phyloP scores from a whole-genome alignment of 176 grass and related monocot genomes.

The Oryza officinalis region DNA sequence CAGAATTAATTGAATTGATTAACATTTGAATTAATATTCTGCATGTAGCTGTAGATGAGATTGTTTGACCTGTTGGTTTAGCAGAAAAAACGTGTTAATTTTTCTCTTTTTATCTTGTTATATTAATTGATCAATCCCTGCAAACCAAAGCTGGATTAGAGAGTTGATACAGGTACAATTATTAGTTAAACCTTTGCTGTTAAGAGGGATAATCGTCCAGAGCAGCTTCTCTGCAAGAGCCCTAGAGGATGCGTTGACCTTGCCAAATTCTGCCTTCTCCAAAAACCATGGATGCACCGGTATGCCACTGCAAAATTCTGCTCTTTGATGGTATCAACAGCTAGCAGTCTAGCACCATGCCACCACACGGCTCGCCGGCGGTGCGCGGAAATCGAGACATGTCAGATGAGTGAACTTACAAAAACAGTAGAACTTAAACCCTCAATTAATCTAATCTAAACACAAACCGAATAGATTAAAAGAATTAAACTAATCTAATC shows the following conservation, averaged over 20 bases:
- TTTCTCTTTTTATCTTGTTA: not conserved
- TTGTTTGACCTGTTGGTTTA: constrained; percentile 20
- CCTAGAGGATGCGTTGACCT: not conserved
- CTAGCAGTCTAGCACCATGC: not conserved
- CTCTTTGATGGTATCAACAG: not conserved
- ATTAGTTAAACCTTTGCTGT: not conserved
- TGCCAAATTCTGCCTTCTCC: not conserved
- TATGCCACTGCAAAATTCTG: not conserved
- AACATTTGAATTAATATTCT: not conserved
- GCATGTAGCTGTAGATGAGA: not conserved
- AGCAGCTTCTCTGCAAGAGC: not conserved
- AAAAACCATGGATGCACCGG: constrained; percentile 8
- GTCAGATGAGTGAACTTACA: too few relatives aligned
- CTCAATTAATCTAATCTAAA: too few relatives aligned
- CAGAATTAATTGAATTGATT: not conserved
- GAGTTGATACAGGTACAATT: not conserved
- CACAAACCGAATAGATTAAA: too few relatives aligned
- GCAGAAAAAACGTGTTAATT: constrained; percentile 15
- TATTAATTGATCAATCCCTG: constrained; percentile 3
- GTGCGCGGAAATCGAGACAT: not conserved
- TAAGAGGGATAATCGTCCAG: not conserved
- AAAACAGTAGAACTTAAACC: too few relatives aligned
- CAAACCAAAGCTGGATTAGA: constrained; percentile 9
- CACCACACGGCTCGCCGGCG: too few relatives aligned
- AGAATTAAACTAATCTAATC: too few relatives aligned